Evolutionary conservation across 768 basidiomycete genomes (phyloP), one percentile per base, ranked within the genome.

Genomic region (Suillus brevipes): DNA sequence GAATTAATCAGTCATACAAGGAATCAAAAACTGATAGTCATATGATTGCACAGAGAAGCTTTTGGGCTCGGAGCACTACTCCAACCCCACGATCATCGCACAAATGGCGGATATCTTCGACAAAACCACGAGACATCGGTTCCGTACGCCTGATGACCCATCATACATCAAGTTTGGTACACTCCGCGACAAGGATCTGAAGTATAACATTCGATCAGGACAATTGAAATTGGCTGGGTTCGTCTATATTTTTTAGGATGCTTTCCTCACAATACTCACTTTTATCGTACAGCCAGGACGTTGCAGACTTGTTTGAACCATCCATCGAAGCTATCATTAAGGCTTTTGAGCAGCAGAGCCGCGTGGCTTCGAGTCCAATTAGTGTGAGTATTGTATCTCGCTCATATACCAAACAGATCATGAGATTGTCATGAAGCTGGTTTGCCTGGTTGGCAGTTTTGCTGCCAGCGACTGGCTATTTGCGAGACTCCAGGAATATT

Each of bases 361-460:
- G 64, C 5, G 72, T 68, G 13, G 69, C 72, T 1, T 40, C 23
- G 20, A 62, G 69, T 28, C 57, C 63, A 3, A 73, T 82, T 50
- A 65, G 68, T 40, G 80, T 75, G 69, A 63, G 73, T 68, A 55
- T 63, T 23, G 28, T 20, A 3, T 38, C 34, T 37, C 38, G 18
- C 6, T 3, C 36, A 28, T 36, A 38, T 23, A 28, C 43, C 8
- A 43, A 7, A 14, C 6, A 4, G 1, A 18, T n/a, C 1, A 10
- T 61, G 4, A 14, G 18, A 60, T 9, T 5, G 31, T 6, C 0
- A 4, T 14, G 9, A 34, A 77, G 78, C 62, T 76, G 18, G 76
- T 81, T n/a, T 79, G 84, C 47, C 77, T 88, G 2, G 83, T 85
- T 1, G 84, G 85, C 2, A 83, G 83, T 1, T 85, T 84, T 65